These are phyloP conservation scores for Cucurbita pepo DNA, from an alignment of 306 rosid species.

Conservation along the genomic window DNA sequence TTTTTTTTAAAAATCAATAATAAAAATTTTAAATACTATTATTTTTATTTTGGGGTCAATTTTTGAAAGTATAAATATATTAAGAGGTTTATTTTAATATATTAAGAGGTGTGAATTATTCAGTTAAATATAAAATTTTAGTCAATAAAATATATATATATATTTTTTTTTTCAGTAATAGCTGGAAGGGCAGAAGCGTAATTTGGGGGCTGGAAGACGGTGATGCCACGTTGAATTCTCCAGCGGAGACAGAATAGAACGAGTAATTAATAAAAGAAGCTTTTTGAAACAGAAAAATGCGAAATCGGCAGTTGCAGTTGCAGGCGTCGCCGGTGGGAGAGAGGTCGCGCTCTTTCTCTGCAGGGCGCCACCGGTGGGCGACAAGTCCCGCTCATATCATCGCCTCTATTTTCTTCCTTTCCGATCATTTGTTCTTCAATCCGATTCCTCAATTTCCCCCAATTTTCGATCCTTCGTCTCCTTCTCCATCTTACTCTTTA, in stretches of 20 bases:
- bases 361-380: not conserved
- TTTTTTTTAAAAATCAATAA: no score
- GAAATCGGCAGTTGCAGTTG: constrained; percentile 8
- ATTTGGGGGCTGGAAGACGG: not conserved
- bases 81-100: no score
- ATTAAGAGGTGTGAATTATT: no score
- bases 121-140: no score
- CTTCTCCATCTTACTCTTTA: not conserved
- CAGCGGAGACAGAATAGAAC: not conserved
- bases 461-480: not conserved
- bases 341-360: constrained; percentile 19
- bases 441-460: not conserved
- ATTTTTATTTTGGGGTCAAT: no score
- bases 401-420: not conserved
- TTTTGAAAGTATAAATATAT: no score
- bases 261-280: not conserved
- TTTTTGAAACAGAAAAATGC: not conserved
- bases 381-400: not conserved
- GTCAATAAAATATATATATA: no score
- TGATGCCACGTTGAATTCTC: constrained; percentile 2
- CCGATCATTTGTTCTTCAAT: not conserved
- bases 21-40: no score
- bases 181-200: not conserved
- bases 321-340: constrained; percentile 27
- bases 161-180: no score